Conservation (phyloP, 1,284 basidiomycete genomes). For the Microstroma glucosiphilum region DNA sequence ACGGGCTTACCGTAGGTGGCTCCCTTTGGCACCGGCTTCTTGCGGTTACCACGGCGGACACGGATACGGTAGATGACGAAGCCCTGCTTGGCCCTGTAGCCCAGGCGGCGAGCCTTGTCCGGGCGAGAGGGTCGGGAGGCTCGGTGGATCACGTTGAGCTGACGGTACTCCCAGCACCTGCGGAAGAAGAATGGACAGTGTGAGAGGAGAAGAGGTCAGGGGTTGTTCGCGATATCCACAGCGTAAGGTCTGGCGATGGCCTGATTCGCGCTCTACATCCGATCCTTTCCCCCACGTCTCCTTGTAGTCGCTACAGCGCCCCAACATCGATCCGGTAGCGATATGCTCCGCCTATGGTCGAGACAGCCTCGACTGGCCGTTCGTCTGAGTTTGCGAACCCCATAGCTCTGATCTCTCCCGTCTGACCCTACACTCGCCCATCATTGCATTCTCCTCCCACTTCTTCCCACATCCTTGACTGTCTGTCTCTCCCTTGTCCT, state of each 20-base stretch:
- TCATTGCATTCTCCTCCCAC: not conserved
- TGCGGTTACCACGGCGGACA: slow-evolving; percentile 96
- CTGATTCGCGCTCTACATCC: no score
- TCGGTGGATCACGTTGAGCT: slow-evolving; percentile 95
- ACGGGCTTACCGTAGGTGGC: slow-evolving; percentile 99
- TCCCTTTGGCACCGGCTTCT: slow-evolving; percentile 97
- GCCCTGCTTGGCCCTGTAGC: slow-evolving; percentile 99
- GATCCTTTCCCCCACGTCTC: no score
- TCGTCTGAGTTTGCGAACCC: no score
- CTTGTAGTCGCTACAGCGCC: no score
- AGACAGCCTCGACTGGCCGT: no score
- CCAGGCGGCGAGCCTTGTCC: slow-evolving; percentile 96
- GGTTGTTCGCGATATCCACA: no score
- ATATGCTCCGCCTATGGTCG: no score
- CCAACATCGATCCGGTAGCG: no score
- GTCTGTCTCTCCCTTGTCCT: not conserved
- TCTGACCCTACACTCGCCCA: not conserved
- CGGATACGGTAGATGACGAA: slow-evolving; percentile 97
- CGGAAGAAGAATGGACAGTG: not conserved
- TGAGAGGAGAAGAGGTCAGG: not conserved
- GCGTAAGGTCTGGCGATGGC: no score
- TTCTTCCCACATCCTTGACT: not conserved
- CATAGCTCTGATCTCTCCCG: no score
- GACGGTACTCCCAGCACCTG: slow-evolving; percentile 86
- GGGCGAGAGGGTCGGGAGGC: slow-evolving; percentile 95